Evolutionary conservation across 2,329 filamentous ascomycete species (phyloP).

Genomic region (Colletotrichum horii): DNA sequence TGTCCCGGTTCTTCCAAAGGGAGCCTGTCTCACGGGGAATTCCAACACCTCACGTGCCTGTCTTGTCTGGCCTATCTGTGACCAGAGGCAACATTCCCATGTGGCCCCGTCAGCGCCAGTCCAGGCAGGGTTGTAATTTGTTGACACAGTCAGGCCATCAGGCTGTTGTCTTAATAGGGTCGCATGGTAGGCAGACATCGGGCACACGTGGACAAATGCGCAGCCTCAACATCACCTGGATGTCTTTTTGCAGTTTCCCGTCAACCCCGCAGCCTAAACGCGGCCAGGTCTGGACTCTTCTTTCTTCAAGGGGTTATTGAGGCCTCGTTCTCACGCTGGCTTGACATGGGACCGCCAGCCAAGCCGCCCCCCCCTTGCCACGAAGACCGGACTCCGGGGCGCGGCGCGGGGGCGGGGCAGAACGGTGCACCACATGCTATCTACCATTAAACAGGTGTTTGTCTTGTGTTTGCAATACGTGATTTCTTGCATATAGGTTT

Average conservation of each 20-base stretch:
- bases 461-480: neutral
- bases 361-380: neutral
- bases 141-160: neutral
- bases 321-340: neutral
- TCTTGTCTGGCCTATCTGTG: neutral
- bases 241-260: neutral
- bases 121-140: neutral
- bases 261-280: neutral
- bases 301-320: neutral
- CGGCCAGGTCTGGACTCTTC: neutral
- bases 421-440: neutral
- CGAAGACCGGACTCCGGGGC: neutral
- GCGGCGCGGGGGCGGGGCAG: neutral
- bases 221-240: neutral
- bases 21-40: neutral
- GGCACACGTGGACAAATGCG: neutral
- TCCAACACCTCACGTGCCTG: conserved; percentile 2
- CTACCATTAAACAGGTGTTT: neutral
- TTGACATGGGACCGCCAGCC: neutral
- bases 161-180: neutral
- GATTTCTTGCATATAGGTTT: neutral
- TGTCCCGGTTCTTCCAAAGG: neutral
- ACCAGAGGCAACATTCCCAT: neutral
- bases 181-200: neutral
- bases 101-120: neutral